Conservation (phyloP, 179 eudicot genomes). For the Beta corolliflora region DNA sequence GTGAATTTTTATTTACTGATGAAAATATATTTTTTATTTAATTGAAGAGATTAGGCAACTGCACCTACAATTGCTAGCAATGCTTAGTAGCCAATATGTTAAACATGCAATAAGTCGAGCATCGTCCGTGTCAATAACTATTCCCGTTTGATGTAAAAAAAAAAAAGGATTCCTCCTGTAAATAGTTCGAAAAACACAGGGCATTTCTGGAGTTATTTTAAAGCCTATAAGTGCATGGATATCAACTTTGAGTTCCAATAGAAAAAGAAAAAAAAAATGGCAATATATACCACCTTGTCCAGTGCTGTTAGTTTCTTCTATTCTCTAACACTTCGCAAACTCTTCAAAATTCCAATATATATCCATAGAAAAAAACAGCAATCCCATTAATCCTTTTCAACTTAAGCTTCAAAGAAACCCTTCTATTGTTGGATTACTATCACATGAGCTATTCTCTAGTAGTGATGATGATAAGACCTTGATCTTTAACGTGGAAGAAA, state of each 20-base stretch:
- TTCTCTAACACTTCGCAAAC: conserved; percentile 40
- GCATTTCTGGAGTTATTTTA: no score
- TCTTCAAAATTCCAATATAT: conserved; percentile 40
- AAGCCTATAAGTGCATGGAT: no score
- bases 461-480: conserved; percentile 27
- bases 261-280: conserved; percentile 10
- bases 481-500: conserved; percentile 62
- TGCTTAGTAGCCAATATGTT: no score
- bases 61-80: no score
- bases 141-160: no score
- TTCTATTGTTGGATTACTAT: conserved; percentile 17
- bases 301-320: conserved; percentile 43
- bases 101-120: no score
- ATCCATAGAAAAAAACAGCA: conserved; percentile 39
- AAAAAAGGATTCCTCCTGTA: accelerated
- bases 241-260: no score
- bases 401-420: conserved; percentile 30
- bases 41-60: no score
- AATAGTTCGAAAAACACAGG: no score
- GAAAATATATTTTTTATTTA: no score
- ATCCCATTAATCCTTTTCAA: conserved; percentile 28
- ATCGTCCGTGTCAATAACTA: no score
- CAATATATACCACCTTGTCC: conserved; percentile 25
- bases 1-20: no score
- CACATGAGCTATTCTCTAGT: background rate